phyloP scores from a whole-genome alignment of 164 flowering plant species.

The Piper longum region DNA sequence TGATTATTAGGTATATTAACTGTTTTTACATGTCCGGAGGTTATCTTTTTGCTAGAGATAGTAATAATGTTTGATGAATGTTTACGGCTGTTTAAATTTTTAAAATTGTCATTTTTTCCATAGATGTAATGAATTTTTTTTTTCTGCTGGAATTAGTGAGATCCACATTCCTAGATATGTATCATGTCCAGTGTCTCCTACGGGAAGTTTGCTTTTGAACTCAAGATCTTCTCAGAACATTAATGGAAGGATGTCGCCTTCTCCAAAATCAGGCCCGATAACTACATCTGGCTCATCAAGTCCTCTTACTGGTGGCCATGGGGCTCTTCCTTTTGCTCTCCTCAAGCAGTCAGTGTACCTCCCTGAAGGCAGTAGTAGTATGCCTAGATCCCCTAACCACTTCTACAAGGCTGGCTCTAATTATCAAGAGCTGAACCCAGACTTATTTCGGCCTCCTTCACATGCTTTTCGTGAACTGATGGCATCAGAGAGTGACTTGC shows the following conservation, averaged over 20 bases:
- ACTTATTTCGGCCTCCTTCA: conserved; percentile 47
- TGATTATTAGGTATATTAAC: neutral
- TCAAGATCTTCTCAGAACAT: conserved; percentile 63
- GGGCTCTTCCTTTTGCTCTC: conserved; percentile 58
- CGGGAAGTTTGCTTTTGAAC: conserved; percentile 64
- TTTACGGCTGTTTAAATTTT: neutral
- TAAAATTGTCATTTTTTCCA: neutral
- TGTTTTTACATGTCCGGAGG: neutral
- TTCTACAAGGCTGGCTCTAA: conserved; percentile 25
- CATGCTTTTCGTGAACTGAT: conserved; percentile 36
- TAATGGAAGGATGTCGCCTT: conserved; percentile 67
- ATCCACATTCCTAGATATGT: conserved; percentile 38
- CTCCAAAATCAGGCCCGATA: conserved; percentile 76
- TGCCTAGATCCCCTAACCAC: conserved; percentile 33
- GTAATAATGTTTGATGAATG: neutral
- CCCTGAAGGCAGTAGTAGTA: conserved; percentile 44
- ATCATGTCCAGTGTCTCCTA: conserved; percentile 91
- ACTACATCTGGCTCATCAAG: conserved; percentile 72
- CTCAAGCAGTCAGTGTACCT: conserved; percentile 33
- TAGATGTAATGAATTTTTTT: neutral
- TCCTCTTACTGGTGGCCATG: conserved; percentile 70
- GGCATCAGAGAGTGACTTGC: conserved; percentile 29
- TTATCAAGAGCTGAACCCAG: conserved; percentile 39
- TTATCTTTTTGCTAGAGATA: neutral
- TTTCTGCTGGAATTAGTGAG: conserved; percentile 36